A percentile compares a stretch with the other conserved stretches of the same genome.
Conservation (phyloP, 768 basidiomycete species). For the Lactifluus rugatus region DNA sequence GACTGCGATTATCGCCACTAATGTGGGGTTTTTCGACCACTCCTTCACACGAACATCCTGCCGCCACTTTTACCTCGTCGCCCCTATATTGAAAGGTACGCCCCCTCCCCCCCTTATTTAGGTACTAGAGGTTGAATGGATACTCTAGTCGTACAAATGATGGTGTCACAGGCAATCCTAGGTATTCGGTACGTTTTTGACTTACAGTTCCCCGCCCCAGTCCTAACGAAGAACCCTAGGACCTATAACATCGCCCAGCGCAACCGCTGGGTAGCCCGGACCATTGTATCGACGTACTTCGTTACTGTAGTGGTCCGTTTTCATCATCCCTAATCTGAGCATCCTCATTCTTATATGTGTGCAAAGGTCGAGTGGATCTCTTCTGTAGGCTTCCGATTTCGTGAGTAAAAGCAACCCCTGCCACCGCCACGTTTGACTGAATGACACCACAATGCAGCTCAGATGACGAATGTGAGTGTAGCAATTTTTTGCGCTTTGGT, state of each 20-base stretch:
- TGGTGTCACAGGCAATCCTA: too few species aligned
- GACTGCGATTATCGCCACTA: slow-evolving; percentile 39
- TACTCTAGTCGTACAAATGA: slow-evolving; percentile 45
- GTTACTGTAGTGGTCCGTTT: slow-evolving; percentile 35
- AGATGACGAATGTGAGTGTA: background rate
- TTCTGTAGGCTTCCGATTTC: slow-evolving; percentile 39
- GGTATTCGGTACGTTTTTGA: slow-evolving; percentile 30
- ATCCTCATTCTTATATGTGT: background rate
- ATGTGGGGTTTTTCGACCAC: slow-evolving; percentile 48
- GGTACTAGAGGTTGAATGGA: background rate
- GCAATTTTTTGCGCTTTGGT: background rate
- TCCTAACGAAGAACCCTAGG: slow-evolving; percentile 26
- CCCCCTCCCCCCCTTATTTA: background rate
- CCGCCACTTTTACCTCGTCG: slow-evolving; percentile 37
- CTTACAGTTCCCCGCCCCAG: background rate
- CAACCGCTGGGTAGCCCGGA: slow-evolving; percentile 31
- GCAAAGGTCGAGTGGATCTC: slow-evolving; percentile 46
- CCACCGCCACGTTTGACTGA: background rate
- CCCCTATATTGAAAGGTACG: slow-evolving; percentile 55
- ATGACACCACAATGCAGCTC: slow-evolving; percentile 13
- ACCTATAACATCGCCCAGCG: slow-evolving; percentile 50
- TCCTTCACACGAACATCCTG: slow-evolving; percentile 42
- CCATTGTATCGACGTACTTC: slow-evolving; percentile 33
- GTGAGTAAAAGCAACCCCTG: slow-evolving; percentile 30
- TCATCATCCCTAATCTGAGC: slow-evolving; percentile 19